Evolutionary conservation across 768 basidiomycete genomes (phyloP).

Genomic region (Russula olivacea): DNA sequence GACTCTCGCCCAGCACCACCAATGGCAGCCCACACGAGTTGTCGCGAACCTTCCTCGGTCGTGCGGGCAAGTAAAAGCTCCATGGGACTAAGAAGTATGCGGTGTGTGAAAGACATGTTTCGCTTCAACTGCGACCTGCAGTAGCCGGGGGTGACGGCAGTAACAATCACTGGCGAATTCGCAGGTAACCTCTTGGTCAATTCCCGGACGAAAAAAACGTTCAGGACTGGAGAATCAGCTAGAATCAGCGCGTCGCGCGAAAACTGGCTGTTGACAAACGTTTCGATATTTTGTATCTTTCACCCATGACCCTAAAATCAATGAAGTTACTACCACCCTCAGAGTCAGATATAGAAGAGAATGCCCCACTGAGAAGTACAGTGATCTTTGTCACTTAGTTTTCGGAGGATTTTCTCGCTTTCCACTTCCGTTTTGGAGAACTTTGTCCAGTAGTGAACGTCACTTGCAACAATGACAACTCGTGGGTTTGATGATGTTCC

Average conservation of each 20-base stretch:
- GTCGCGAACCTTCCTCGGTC: conserved; percentile 15
- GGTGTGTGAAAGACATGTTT: not conserved
- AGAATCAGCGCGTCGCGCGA: not conserved
- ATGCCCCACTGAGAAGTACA: conserved; percentile 15
- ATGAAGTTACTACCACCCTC: not conserved
- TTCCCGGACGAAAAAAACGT: conserved; percentile 21
- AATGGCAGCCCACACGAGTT: conserved; percentile 20
- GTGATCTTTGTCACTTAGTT: conserved; percentile 11
- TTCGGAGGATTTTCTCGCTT: conserved; percentile 7
- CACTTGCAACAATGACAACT: conserved; percentile 20
- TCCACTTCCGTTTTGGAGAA: conserved; percentile 6
- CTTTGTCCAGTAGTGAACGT: conserved; percentile 10
- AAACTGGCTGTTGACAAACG: conserved; percentile 2
- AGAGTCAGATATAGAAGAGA: too few species aligned
- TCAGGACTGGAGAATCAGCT: conserved; percentile 6
- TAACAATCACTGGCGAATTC: conserved; percentile 20
- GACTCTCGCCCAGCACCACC: conserved; percentile 13
- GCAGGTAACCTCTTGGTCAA: conserved; percentile 19
- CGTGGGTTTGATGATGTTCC: conserved; percentile 18
- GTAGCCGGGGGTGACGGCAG: conserved; percentile 17
- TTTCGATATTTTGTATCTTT: conserved; percentile 17
- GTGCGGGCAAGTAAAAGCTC: conserved; percentile 3
- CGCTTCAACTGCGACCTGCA: conserved; percentile 17
- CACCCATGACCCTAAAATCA: conserved; percentile 8
- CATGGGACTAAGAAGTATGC: not conserved